These are phyloP conservation scores for Scheffersomyces quercinus DNA, from an alignment of 1,139 yeast species.

Conservation along the genomic window DNA sequence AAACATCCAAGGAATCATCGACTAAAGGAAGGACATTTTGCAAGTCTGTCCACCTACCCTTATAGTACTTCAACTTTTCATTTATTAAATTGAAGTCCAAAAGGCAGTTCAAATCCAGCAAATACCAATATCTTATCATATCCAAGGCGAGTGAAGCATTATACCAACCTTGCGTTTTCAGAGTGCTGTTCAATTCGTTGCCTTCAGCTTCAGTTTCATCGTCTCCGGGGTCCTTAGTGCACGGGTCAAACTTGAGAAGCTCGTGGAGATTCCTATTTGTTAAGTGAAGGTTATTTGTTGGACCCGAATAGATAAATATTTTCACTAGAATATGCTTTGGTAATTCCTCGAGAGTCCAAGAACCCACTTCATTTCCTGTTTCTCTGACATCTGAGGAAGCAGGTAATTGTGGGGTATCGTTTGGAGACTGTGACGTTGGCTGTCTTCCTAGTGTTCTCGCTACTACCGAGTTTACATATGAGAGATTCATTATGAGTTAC, in stretches of 20 bases:
- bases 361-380: neutral
- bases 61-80: constrained; percentile 11
- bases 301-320: constrained; percentile 32
- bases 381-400: no score
- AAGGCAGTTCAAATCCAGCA: constrained; percentile 8
- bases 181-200: no score
- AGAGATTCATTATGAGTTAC: no score
- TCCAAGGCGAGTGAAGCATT: constrained; percentile 10
- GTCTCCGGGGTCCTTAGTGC: constrained; percentile 4
- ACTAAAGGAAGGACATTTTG: no score
- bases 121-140: constrained; percentile 13
- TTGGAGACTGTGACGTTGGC: no score
- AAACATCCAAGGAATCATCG: constrained; percentile 1
- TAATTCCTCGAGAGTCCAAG: constrained; percentile 18
- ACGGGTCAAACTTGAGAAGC: constrained; percentile 18
- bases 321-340: constrained; percentile 34
- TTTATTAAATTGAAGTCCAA: constrained; percentile 9
- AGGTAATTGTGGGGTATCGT: no score
- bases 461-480: no score
- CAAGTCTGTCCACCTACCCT: neutral
- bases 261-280: constrained; percentile 24
- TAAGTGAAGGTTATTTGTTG: constrained; percentile 28
- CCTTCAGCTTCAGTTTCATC: constrained; percentile 1
- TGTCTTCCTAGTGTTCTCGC: no score
- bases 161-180: constrained; percentile 3